These are phyloP conservation scores for Terfezia claveryi DNA, from an alignment of 495 filamentous ascomycete genomes.

Conservation along the genomic window DNA sequence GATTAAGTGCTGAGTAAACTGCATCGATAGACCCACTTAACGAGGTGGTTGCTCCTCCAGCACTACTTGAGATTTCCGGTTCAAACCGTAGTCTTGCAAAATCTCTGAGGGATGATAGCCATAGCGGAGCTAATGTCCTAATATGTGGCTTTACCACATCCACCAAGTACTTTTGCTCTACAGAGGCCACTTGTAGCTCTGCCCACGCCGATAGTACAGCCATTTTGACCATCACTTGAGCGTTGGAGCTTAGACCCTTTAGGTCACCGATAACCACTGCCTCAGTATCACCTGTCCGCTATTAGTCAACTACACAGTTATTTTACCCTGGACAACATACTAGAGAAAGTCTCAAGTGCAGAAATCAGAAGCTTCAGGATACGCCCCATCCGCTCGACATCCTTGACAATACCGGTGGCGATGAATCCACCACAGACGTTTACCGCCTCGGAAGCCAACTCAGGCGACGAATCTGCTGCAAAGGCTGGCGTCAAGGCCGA, in stretches of 20 bases:
- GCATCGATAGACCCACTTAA: conserved; percentile 63
- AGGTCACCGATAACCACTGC: conserved; percentile 81
- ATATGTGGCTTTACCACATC: conserved; percentile 82
- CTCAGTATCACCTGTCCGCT: conserved; percentile 26
- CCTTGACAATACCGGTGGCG: conserved; percentile 87
- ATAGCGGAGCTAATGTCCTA: conserved; percentile 67
- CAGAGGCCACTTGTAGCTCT: conserved; percentile 90
- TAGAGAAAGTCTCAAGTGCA: conserved; percentile 79
- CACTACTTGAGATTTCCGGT: conserved; percentile 78
- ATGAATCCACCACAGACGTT: conserved; percentile 97
- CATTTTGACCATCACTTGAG: conserved; percentile 95
- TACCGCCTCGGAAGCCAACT: conserved; percentile 81
- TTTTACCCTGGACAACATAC: conserved; percentile 15
- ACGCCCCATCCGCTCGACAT: conserved; percentile 91
- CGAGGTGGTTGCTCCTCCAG: conserved; percentile 40
- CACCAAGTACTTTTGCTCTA: conserved; percentile 71
- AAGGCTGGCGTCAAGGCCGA: conserved; percentile 93
- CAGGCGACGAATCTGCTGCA: conserved; percentile 83
- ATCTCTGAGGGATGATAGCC: conserved; percentile 80
- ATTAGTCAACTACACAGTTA: neutral
- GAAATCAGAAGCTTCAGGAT: conserved; percentile 84
- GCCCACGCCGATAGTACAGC: conserved; percentile 96
- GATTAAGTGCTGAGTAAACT: conserved; percentile 81
- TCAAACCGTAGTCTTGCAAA: conserved; percentile 89
- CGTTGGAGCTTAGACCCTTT: conserved; percentile 83